phyloP scores from a whole-genome alignment of 352 stramenopile species.

The Phytophthora macrochlamydospora region DNA sequence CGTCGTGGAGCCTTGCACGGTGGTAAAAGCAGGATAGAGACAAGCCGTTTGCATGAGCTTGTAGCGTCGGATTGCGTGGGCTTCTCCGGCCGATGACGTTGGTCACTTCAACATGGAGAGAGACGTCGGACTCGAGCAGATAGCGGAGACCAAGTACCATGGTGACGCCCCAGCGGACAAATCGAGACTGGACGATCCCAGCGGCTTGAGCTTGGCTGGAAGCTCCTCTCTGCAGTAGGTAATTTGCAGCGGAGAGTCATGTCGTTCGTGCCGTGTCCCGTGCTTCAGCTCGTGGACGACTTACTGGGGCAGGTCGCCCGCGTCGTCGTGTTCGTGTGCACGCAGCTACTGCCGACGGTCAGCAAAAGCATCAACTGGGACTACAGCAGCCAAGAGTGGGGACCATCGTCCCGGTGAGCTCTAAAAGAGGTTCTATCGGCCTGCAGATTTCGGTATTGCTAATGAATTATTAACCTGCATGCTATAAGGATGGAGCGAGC shows the following conservation, averaged over 20 bases:
- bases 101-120: constrained; percentile 12
- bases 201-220: too few species aligned
- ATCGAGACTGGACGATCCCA: too few species aligned
- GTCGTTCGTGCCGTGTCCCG: background rate
- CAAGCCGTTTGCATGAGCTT: background rate
- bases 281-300: constrained; percentile 17
- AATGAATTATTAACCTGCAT: background rate
- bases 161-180: background rate
- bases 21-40: background rate
- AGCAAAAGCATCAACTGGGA: constrained; percentile 25
- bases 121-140: background rate
- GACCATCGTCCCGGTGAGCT: constrained; percentile 8
- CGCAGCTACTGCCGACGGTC: constrained; percentile 5
- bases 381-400: constrained; percentile 22
- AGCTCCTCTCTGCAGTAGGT: too few species aligned
- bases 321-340: constrained; percentile 6
- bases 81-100: background rate
- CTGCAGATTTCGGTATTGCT: background rate
- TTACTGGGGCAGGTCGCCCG: constrained; percentile 19
- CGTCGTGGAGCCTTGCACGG: background rate
- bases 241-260: background rate
- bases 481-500: constrained; percentile 19
- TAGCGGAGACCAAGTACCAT: constrained; percentile 7
- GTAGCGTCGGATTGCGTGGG: constrained; percentile 4
- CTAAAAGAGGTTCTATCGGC: background rate